Percentiles rank a stretch among this genome's conserved stretches.
These are phyloP conservation scores for Fusarium denticulatum DNA, from an alignment of 2,329 filamentous ascomycete species.

Conservation along the genomic window DNA sequence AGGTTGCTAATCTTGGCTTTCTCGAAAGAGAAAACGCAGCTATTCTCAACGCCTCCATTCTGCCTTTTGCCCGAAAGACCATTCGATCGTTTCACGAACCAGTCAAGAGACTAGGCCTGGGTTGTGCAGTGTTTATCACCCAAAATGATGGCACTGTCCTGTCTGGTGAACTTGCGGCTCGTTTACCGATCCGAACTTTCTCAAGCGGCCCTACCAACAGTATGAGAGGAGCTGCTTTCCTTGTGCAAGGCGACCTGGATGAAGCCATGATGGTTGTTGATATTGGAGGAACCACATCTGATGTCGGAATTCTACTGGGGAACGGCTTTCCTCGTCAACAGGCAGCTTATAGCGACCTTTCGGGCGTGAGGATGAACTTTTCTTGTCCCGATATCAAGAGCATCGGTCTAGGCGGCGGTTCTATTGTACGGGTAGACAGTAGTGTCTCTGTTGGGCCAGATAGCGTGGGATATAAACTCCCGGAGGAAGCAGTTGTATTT, in stretches of 20 bases:
- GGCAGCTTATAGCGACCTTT: constrained; percentile 69
- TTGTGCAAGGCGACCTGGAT: constrained; percentile 53
- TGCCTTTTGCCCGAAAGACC: constrained; percentile 65
- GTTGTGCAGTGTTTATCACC: constrained; percentile 68
- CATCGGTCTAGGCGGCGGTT: constrained; percentile 69
- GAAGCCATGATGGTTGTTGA: constrained; percentile 69
- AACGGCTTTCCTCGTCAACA: constrained; percentile 72
- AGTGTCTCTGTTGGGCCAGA: constrained; percentile 65
- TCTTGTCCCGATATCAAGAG: constrained; percentile 67
- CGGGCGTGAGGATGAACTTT: constrained; percentile 71
- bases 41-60: constrained; percentile 71
- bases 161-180: constrained; percentile 61
- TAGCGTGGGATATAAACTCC: constrained; percentile 68
- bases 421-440: constrained; percentile 57
- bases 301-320: constrained; percentile 68
- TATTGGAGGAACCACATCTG: constrained; percentile 73
- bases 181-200: constrained; percentile 69
- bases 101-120: constrained; percentile 58
- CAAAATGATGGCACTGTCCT: constrained; percentile 72
- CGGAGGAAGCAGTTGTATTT: constrained; percentile 64
- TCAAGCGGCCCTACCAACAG: constrained; percentile 72
- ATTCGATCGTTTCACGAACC: constrained; percentile 66
- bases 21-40: constrained; percentile 72
- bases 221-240: constrained; percentile 70
- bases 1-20: constrained; percentile 64